phyloP scores from a whole-genome alignment of 805 yeast species.

The Kodamaea fukazawae region DNA sequence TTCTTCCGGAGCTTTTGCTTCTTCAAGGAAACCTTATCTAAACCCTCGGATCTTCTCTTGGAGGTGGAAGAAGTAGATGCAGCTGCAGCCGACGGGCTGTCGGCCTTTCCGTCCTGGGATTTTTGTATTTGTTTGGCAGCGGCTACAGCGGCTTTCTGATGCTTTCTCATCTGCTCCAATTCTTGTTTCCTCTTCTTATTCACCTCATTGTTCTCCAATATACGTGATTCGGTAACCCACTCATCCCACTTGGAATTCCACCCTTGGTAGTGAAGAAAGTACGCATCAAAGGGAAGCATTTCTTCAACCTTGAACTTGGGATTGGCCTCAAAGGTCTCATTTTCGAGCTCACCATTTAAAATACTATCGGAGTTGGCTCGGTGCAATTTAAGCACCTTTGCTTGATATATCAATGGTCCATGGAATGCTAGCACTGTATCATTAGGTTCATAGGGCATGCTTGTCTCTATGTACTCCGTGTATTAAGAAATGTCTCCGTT shows the following conservation, averaged over 20 bases:
- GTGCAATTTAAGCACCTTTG: slow-evolving; percentile 67
- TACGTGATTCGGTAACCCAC: slow-evolving; percentile 76
- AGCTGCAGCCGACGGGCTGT: slow-evolving; percentile 1
- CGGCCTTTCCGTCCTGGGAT: slow-evolving; percentile 11
- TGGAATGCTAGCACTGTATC: slow-evolving; percentile 67
- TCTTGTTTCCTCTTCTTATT: slow-evolving; percentile 63
- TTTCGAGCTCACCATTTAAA: slow-evolving; percentile 39
- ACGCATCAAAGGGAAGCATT: slow-evolving; percentile 38
- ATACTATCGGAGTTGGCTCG: slow-evolving; percentile 48
- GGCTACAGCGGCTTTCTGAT: slow-evolving; percentile 9
- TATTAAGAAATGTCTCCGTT: neutral
- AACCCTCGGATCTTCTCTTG: neutral
- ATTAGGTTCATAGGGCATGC: slow-evolving; percentile 17
- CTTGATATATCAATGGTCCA: slow-evolving; percentile 88
- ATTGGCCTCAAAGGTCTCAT: slow-evolving; percentile 31
- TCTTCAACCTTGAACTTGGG: slow-evolving; percentile 26
- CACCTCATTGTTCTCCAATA: slow-evolving; percentile 66
- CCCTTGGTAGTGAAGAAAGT: slow-evolving; percentile 85
- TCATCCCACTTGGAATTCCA: slow-evolving; percentile 98
- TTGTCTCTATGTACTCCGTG: neutral
- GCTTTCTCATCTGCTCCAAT: slow-evolving; percentile 36
- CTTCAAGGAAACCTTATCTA: neutral
- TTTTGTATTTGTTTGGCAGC: neutral
- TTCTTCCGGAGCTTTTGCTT: slow-evolving; percentile 16
- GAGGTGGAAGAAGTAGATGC: slow-evolving; percentile 10